These are phyloP conservation scores for Phytophthora kernoviae DNA, from an alignment of 352 stramenopile genomes.

Conservation along the genomic window DNA sequence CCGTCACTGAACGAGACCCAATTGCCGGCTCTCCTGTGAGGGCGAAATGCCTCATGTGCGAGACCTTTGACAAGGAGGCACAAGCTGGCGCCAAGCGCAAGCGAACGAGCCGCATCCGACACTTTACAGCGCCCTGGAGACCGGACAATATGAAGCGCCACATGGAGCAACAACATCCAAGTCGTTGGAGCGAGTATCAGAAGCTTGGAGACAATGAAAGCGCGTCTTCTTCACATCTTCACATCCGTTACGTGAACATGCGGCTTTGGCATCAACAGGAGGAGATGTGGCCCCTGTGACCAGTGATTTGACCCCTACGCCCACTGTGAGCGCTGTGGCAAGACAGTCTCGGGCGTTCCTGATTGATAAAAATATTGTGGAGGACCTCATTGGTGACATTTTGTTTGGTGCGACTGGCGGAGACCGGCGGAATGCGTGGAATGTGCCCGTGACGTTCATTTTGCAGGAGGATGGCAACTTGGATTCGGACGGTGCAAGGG, in stretches of 20 bases:
- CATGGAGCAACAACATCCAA: conserved; percentile 37
- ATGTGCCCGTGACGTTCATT: conserved; percentile 25
- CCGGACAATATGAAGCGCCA: conserved; percentile 44
- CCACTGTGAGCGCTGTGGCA: conserved; percentile 11
- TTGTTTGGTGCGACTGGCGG: conserved; percentile 19
- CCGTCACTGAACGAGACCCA: conserved; percentile 28
- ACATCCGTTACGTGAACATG: conserved; percentile 3
- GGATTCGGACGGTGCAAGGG: conserved; percentile 3
- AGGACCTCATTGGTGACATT: conserved; percentile 25
- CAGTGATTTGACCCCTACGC: conserved; percentile 16
- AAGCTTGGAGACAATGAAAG: conserved; percentile 27
- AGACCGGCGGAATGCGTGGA: conserved; percentile 33
- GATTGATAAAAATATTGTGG: conserved; percentile 31
- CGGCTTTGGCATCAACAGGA: neutral
- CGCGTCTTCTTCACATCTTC: conserved; percentile 19
- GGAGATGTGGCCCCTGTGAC: conserved; percentile 15
- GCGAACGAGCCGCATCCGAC: conserved; percentile 30
- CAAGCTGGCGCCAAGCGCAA: conserved; percentile 37
- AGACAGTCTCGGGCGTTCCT: conserved; percentile 21
- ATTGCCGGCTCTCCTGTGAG: conserved; percentile 17
- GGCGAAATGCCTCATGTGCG: conserved; percentile 34
- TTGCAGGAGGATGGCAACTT: conserved; percentile 10
- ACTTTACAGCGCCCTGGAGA: conserved; percentile 36
- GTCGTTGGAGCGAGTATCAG: conserved; percentile 32
- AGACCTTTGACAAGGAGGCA: conserved; percentile 34